Percentiles rank a stretch among this genome's conserved stretches.
phyloP scores from a whole-genome alignment of 768 basidiomycete genomes.

The Boletus rufocinnamomeus region DNA sequence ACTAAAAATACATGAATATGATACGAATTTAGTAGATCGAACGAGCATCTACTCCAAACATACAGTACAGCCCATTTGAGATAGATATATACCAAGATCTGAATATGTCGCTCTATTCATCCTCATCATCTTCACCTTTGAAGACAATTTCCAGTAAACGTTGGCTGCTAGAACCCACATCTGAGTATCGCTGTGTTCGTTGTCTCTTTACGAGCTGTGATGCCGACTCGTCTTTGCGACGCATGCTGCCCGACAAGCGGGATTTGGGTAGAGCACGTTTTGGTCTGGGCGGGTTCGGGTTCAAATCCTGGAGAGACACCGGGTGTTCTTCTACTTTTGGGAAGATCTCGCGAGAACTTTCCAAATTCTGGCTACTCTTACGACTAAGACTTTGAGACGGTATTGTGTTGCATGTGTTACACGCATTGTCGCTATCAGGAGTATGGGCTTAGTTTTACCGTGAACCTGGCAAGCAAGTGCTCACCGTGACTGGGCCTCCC shows the following conservation, averaged over 20 bases:
- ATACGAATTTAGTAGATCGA: conserved; percentile 1
- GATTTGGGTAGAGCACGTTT: conserved; percentile 33
- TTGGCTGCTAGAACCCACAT: conserved; percentile 18
- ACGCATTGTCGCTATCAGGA: conserved; percentile 9
- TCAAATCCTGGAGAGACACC: conserved; percentile 17
- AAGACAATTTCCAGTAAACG: background rate
- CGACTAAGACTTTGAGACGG: conserved; percentile 9
- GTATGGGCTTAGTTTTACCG: background rate
- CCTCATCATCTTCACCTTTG: conserved; percentile 21
- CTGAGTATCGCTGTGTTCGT: conserved; percentile 24
- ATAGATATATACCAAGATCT: background rate
- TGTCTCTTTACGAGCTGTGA: conserved; percentile 25
- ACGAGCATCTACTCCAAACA: background rate
- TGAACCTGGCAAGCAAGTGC: background rate
- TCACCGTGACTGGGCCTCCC: conserved; percentile 20
- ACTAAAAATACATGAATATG: conserved; percentile 10
- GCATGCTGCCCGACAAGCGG: conserved; percentile 12
- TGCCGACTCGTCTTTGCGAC: conserved; percentile 5
- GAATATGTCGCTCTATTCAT: conserved; percentile 8
- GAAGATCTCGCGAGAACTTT: conserved; percentile 11
- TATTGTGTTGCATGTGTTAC: background rate
- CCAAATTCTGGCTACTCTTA: conserved; percentile 13
- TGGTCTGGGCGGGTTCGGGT: conserved; percentile 16
- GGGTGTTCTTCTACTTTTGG: conserved; percentile 28
- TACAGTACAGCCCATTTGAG: background rate